Evolutionary conservation across 495 filamentous ascomycete species (phyloP), one percentile per base, ranked within the genome.

Genomic region (Chaetomium cochliodes): DNA sequence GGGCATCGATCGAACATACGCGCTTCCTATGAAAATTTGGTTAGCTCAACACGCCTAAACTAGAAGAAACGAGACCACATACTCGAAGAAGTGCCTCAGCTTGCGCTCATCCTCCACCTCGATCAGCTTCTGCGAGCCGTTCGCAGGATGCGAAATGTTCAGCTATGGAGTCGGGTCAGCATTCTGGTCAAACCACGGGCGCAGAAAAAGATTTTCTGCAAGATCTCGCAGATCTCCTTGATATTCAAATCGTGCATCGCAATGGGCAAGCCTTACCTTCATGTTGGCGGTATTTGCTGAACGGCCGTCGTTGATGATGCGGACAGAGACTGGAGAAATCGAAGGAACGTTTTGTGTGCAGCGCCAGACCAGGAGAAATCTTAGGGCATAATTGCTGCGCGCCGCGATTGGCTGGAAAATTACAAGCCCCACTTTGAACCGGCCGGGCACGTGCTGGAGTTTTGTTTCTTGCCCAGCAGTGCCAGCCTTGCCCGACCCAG

Each of bases 111-210:
- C 94, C 77, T 98, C 94, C 72, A 98, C 83, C 76, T 98, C 94
- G 83, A 98, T 88, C 71, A 98, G 87, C 85, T 98, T 98, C 81
- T 98, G 94, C 72, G 91, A 91, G 87, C 94, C 94, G 84, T 98
- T 97, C 84, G 92, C 90, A 74, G 96, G 94, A 86, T 91, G 92
- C 80, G 91, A 96, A 83, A 97, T 93, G 87, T 97, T 96, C 85
- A 96, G 85, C 90, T 96, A 91, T 51, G 7, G 59, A 3, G 42
- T 22, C 51, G 22, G 33, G 69, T 76, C 64, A 76, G 73, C 62
- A 63, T 53, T 47, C 16, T 54, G 39, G 49, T 15, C 16, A 61
- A 51, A 37, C 49, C 41, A 42, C 18, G 22, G 33, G 50, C 20
- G 49, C 15, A 46, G 52, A 15, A 42, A 53, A 30, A 46, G 13